Evolutionary conservation across 257 asterid species (phyloP).

Genomic region (Scutellaria galericulata): DNA sequence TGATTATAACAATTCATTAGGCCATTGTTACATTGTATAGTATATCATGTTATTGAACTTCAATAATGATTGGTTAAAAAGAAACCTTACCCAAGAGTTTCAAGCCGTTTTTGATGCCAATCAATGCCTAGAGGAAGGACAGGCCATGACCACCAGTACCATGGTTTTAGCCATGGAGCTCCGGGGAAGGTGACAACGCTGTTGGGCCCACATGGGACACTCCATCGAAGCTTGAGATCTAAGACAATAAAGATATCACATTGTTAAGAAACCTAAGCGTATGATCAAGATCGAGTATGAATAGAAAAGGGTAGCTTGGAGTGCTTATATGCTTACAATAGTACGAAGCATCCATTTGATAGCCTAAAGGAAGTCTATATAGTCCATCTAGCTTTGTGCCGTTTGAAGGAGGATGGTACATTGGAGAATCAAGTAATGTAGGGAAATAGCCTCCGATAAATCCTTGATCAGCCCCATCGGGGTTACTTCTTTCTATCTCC

Average conservation of each 20-base stretch:
- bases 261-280: neutral
- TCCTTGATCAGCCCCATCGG: conserved; percentile 97
- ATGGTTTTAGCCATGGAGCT: conserved; percentile 88
- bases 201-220: conserved; percentile 90
- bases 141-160: conserved; percentile 99
- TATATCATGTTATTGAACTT: neutral
- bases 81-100: conserved; percentile 72
- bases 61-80: neutral
- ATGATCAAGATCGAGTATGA: neutral
- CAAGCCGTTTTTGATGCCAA: conserved; percentile 76
- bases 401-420: conserved; percentile 71
- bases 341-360: conserved; percentile 97
- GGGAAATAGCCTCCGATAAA: conserved; percentile 81
- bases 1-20: neutral
- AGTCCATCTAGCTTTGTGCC: conserved; percentile 71
- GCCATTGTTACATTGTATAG: neutral
- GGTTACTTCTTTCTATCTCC: conserved; percentile 64
- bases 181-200: conserved; percentile 91
- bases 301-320: too few species aligned
- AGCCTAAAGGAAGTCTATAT: conserved; percentile 87
- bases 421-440: conserved; percentile 65
- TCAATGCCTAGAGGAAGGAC: conserved; percentile 86
- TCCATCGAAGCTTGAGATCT: conserved; percentile 90
- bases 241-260: neutral
- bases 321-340: conserved; percentile 58